Conservation (phyloP, 371 early-diverging fungal genomes). For the Actinomortierella wolfii region DNA sequence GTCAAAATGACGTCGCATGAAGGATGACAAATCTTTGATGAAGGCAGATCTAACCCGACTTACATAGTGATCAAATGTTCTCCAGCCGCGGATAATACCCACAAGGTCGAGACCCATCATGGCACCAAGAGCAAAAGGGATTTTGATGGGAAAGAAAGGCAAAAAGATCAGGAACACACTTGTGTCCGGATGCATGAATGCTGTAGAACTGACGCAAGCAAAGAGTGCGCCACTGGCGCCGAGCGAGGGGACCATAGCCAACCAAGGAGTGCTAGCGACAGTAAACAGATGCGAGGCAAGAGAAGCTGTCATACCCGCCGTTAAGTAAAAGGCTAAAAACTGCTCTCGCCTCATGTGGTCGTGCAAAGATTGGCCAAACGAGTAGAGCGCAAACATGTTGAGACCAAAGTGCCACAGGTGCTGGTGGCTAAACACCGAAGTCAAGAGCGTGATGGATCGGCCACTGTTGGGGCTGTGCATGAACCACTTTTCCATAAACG, state of each 20-base stretch:
- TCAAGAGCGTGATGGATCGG: slow-evolving; percentile 69
- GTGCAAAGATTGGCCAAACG: slow-evolving; percentile 56
- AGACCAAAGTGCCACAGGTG: slow-evolving; percentile 66
- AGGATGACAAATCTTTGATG: too few species aligned
- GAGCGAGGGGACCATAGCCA: slow-evolving; percentile 63
- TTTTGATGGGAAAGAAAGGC: slow-evolving; percentile 71
- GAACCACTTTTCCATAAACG: slow-evolving; percentile 74
- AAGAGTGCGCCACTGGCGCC: slow-evolving; percentile 86
- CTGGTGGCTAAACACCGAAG: slow-evolving; percentile 69
- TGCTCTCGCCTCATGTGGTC: slow-evolving; percentile 63
- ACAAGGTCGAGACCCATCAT: slow-evolving; percentile 67
- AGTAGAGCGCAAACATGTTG: slow-evolving; percentile 73
- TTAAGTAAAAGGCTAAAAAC: slow-evolving; percentile 78
- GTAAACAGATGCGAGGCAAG: slow-evolving; percentile 65
- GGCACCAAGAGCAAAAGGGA: slow-evolving; percentile 60
- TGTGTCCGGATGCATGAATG: slow-evolving; percentile 63
- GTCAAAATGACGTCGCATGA: too few species aligned
- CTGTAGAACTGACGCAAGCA: slow-evolving; percentile 62
- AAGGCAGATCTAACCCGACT: too few species aligned
- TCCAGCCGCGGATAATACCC: slow-evolving; percentile 64
- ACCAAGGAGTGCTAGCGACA: slow-evolving; percentile 46
- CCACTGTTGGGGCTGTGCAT: slow-evolving; percentile 67
- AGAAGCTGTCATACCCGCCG: slow-evolving; percentile 66
- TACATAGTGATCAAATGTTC: slow-evolving; percentile 71
- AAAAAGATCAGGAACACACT: slow-evolving; percentile 71